Percentiles rank a stretch among this genome's conserved stretches.
phyloP scores from a whole-genome alignment of 1,284 basidiomycete species.

The Gomphus bonarii region DNA sequence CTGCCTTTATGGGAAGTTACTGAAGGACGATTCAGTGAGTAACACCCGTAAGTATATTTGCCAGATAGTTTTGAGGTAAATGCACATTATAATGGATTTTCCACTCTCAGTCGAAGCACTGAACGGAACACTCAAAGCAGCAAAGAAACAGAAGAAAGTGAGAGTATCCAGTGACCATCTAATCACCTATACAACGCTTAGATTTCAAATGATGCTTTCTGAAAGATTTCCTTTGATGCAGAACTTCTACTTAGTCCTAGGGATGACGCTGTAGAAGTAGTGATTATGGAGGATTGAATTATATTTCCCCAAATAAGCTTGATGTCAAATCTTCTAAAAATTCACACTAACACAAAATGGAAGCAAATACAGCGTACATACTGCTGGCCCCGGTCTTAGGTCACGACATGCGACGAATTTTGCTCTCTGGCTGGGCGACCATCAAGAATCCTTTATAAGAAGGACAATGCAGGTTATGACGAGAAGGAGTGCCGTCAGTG shows the following conservation, averaged over 20 bases:
- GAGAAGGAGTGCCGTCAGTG: neutral
- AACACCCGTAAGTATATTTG: neutral
- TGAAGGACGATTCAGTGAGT: neutral
- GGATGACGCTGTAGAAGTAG: neutral
- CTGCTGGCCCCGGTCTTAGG: too few species aligned
- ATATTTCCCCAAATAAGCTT: neutral
- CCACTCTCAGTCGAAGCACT: neutral
- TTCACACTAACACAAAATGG: too few species aligned
- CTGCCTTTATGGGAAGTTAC: neutral
- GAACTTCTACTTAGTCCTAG: neutral
- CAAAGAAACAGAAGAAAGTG: constrained; percentile 5
- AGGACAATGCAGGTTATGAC: constrained; percentile 6
- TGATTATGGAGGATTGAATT: neutral
- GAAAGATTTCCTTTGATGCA: neutral
- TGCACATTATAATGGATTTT: neutral
- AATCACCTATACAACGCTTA: neutral
- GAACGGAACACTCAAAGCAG: constrained; percentile 1
- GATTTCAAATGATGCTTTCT: neutral
- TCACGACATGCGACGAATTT: neutral
- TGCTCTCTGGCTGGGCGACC: too few species aligned
- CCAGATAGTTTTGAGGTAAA: neutral
- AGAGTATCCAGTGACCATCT: neutral
- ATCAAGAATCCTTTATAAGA: neutral
- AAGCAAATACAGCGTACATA: too few species aligned
- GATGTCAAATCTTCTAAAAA: too few species aligned